Evolutionary conservation across 306 rosid species (phyloP), one percentile per base, ranked within the genome.

Genomic region (Quercus dentata): DNA sequence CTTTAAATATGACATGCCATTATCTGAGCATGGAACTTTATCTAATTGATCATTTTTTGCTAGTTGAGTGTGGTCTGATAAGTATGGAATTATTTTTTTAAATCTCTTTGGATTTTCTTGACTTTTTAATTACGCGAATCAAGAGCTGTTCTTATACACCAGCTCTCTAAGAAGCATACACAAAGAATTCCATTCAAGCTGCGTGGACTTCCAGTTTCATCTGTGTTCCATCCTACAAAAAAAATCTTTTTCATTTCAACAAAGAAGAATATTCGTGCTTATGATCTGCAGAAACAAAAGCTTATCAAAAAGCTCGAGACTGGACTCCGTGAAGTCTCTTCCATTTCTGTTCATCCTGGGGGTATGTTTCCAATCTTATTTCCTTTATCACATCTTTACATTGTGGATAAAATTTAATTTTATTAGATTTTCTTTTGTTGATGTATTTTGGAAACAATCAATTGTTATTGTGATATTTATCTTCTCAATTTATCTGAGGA

Each of bases 261-360:
- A 2, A 90, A 95, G 81, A 86, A 84, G 87, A 86, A 55, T 54
- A 86, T 95, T 56, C 96, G 97, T 41, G 96, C 89, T 71, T 95
- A 92, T 84, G 91, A 95, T 83, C 77, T 93, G 76, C 74, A 90
- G 86, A 86, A 89, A 86, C 79, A 82, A 20, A 93, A 89, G 77
- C 73, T 85, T 61, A 65, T 89, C 10, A 91, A 89, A 82, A 92
- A 86, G 90, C 97, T 94, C 74, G 94, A 91, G 62, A 91, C 97
- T 25, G 97, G 99, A 74, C 92, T 94, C 19, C 89, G 89, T 69
- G 98, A 95, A 87, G 86, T 94, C 80, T 91, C 99, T 38, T 90
- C 96, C 35, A 90, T 95, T 75, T 87, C 98, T 21, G 83, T 95
- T 83, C 99, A 95, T 90, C 98, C 99, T 52, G 97, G 92, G 77